Conservation (phyloP, 2,329 filamentous ascomycete species). For the Apiospora pterosperma region DNA sequence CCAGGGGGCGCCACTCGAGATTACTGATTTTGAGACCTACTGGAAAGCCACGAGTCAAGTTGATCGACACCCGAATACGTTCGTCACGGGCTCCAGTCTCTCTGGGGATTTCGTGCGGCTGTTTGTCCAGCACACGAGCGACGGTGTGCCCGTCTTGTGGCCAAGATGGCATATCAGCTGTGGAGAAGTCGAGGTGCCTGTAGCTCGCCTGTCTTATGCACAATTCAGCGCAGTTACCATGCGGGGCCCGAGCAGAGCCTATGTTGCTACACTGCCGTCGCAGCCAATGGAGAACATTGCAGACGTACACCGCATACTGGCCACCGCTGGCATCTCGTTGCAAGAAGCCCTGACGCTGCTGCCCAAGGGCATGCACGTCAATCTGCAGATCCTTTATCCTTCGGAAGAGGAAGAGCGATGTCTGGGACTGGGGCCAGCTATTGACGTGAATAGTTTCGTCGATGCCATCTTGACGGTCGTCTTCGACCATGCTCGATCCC, state of each 20-base stretch:
- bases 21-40: constrained; percentile 97
- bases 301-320: constrained; percentile 68
- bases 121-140: constrained; percentile 87
- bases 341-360: constrained; percentile 72
- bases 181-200: constrained; percentile 74
- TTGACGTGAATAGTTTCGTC: constrained; percentile 82
- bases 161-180: constrained; percentile 78
- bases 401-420: constrained; percentile 67
- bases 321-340: constrained; percentile 74
- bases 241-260: constrained; percentile 36
- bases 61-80: constrained; percentile 77
- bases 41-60: constrained; percentile 98
- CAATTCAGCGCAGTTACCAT: constrained; percentile 62
- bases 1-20: constrained; percentile 85
- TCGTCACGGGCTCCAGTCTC: constrained; percentile 92
- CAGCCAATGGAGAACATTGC: constrained; percentile 55
- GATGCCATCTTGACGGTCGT: constrained; percentile 81
- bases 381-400: constrained; percentile 89
- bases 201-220: constrained; percentile 72
- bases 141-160: constrained; percentile 83
- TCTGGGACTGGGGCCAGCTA: constrained; percentile 67
- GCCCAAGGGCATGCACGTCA: constrained; percentile 78
- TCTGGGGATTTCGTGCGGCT: constrained; percentile 93
- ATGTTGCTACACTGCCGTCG: constrained; percentile 38
- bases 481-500: constrained; percentile 81